Percentiles rank a stretch among this genome's conserved stretches.
phyloP scores from a whole-genome alignment of 2,329 filamentous ascomycete species.

The Cytospora schulzeri region DNA sequence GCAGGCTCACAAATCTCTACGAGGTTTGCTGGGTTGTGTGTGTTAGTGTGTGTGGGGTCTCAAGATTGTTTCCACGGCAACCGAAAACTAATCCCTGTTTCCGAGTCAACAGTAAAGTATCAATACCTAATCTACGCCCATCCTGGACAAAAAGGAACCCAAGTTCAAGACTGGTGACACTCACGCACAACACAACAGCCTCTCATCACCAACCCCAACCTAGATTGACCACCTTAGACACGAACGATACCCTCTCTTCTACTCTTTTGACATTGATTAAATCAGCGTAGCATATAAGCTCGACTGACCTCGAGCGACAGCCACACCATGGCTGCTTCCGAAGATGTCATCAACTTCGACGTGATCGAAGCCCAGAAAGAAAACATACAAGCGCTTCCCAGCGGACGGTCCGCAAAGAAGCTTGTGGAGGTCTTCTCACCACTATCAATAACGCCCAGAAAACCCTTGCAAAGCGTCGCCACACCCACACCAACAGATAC shows the following conservation, averaged over 20 bases:
- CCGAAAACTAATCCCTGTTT: slow-evolving; percentile 14
- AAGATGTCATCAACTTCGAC: slow-evolving; percentile 74
- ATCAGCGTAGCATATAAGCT: slow-evolving; percentile 24
- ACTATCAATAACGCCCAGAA: slow-evolving; percentile 16
- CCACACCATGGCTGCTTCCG: slow-evolving; percentile 49
- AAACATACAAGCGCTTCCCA: slow-evolving; percentile 92
- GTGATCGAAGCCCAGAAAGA: slow-evolving; percentile 97
- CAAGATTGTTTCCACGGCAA: slow-evolving; percentile 29
- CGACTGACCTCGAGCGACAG: slow-evolving; percentile 24
- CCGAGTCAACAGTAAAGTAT: neutral
- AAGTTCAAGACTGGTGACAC: slow-evolving; percentile 24
- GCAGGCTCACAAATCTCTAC: neutral
- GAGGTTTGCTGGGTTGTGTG: neutral
- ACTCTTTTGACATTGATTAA: slow-evolving; percentile 19
- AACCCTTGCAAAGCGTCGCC: slow-evolving; percentile 57
- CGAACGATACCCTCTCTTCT: slow-evolving; percentile 19
- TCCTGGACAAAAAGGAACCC: neutral
- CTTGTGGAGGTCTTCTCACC: slow-evolving; percentile 81
- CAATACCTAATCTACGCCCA: neutral
- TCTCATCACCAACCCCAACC: slow-evolving; percentile 1
- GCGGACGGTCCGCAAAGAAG: slow-evolving; percentile 84
- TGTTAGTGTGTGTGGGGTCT: neutral
- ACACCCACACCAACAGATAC: slow-evolving; percentile 72
- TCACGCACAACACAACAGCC: slow-evolving; percentile 4
- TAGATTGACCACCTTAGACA: slow-evolving; percentile 10